Base-by-base conservation (phyloP, 139 green algal species). In the Chlorella sorokiniana region DNA sequence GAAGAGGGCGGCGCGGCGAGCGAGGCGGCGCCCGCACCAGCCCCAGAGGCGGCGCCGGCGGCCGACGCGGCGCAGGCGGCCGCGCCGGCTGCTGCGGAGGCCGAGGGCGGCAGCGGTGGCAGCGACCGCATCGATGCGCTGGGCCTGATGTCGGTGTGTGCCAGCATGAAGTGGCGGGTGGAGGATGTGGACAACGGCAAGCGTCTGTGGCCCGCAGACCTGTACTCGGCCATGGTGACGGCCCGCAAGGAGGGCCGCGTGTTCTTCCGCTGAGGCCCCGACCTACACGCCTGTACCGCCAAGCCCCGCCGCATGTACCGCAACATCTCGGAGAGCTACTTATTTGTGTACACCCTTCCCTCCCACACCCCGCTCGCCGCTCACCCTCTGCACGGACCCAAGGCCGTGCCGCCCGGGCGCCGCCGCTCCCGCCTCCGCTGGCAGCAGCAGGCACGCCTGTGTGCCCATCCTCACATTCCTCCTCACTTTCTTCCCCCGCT, bases 141-240 rank as follows among this genome's bases (percentile, higher is more conserved):
- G 11, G 64, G 22, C 23, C 22, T 44, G 18, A 14, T n/a, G 33
- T 10, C 23, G 25, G 63, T 31, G 40, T 77, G 70, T 31, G 16
- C 71, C 35, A 4, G 20, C 29, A 20, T 42, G 54, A 25, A 51
- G 25, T 79, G 73, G 73, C 54, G 59, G 11, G 73, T 79, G 52
- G 38, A 79, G 73, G 11, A 27, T 9, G 27, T 79, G 10, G 40
- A 37, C 1, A 3, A 14, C 11, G 73, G 73, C 18, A 51, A 69
- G 22, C 73, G 52, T 52, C 73, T 79, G 27, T 68, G 40, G 54
- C 73, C 73, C 2, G 54, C 73, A 35, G 73, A 79, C 54, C 73
- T 79, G 44, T 35, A 61, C 27, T 23, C 31, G 4, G 54, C 73
- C 37, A 68, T 69, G 73, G 37, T 54, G 37, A 29, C 40, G 37